Conservation (phyloP, 768 basidiomycete genomes). For the Holtermanniella nyarrowii region DNA sequence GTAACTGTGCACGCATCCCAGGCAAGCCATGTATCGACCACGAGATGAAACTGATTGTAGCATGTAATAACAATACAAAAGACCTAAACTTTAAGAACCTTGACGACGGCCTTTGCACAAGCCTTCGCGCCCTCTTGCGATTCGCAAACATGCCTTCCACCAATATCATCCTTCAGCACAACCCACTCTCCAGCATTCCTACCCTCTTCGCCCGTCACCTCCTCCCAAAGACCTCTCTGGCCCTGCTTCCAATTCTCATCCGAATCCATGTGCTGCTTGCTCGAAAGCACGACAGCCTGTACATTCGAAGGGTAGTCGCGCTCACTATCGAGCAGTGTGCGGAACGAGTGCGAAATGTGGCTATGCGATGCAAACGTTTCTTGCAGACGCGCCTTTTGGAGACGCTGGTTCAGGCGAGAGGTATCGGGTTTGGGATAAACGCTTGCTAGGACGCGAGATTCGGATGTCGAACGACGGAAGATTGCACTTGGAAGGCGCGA, state of each 20-base stretch:
- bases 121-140: neutral
- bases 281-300: slow-evolving; percentile 28
- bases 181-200: slow-evolving; percentile 19
- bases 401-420: slow-evolving; percentile 21
- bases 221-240: slow-evolving; percentile 33
- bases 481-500: slow-evolving; percentile 32
- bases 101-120: neutral
- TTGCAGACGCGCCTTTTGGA: slow-evolving; percentile 34
- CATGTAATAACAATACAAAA: too few species aligned
- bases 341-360: slow-evolving; percentile 27
- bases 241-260: slow-evolving; percentile 34
- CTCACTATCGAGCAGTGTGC: slow-evolving; percentile 19
- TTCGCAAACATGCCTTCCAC: neutral
- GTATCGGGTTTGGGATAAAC: slow-evolving; percentile 24
- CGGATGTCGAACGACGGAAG: slow-evolving; percentile 27
- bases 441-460: slow-evolving; percentile 34
- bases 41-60: too few species aligned
- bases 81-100: too few species aligned
- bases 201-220: slow-evolving; percentile 33
- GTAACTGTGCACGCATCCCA: too few species aligned
- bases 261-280: slow-evolving; percentile 20
- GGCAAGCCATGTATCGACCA: too few species aligned
- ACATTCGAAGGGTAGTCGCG: slow-evolving; percentile 21
- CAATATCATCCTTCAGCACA: slow-evolving; percentile 7
- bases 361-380: slow-evolving; percentile 35